Conservation (phyloP, 768 basidiomycete genomes). For the Artomyces pyxidatus region DNA sequence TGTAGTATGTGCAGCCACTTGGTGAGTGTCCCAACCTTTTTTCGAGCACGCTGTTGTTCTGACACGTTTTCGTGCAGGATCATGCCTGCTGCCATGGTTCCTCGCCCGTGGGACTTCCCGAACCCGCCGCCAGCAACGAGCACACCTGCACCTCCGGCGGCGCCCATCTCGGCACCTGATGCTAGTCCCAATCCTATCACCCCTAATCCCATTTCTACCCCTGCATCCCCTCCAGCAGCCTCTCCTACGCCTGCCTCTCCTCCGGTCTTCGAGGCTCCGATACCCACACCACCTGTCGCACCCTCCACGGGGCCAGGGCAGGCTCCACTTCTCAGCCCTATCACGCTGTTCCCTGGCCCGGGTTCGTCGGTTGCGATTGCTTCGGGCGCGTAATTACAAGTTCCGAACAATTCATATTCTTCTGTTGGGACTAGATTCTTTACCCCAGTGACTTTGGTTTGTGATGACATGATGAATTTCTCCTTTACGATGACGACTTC, state of each 20-base stretch:
- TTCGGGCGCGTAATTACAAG: background rate
- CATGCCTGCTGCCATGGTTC: conserved; percentile 71
- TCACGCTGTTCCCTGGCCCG: background rate
- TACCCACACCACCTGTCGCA: no score
- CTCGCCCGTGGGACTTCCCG: conserved; percentile 74
- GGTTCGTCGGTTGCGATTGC: background rate
- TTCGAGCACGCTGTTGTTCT: no score
- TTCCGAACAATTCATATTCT: background rate
- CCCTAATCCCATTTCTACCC: background rate
- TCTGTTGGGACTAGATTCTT: background rate
- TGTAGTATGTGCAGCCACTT: conserved; percentile 87
- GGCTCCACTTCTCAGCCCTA: no score
- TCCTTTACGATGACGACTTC: background rate
- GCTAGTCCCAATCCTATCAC: background rate
- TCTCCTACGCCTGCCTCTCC: background rate
- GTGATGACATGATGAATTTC: no score
- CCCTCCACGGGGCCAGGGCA: no score
- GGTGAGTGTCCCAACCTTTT: conserved; percentile 33
- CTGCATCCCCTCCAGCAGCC: background rate
- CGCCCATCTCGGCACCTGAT: background rate
- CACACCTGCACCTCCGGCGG: no score
- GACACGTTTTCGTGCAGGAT: conserved; percentile 37
- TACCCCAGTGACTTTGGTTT: background rate
- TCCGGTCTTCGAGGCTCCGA: background rate
- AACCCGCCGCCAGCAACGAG: conserved; percentile 32